These are phyloP conservation scores for Litchi chinensis DNA, from an alignment of 345 rosid species.

Conservation along the genomic window DNA sequence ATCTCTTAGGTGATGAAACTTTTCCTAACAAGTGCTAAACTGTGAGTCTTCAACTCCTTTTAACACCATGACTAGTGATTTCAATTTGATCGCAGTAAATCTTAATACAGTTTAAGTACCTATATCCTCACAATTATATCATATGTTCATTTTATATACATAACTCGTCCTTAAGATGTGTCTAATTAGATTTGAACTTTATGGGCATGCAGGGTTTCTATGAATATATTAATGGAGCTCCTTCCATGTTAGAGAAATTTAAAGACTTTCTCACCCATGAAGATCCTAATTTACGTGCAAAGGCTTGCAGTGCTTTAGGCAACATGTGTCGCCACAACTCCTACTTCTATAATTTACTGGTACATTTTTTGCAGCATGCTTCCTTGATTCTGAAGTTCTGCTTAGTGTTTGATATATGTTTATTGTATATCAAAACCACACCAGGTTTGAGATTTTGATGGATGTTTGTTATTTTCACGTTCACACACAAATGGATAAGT, in stretches of 20 bases:
- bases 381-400: background rate
- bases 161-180: slow-evolving; percentile 10
- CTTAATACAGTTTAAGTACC: background rate
- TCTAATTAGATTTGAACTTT: slow-evolving; percentile 23
- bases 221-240: slow-evolving; percentile 77
- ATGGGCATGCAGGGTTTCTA: slow-evolving; percentile 72
- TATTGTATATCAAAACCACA: background rate
- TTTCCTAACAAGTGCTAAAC: background rate
- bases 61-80: background rate
- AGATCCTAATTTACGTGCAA: slow-evolving; percentile 88
- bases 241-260: slow-evolving; percentile 62
- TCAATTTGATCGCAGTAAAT: background rate
- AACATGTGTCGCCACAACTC: slow-evolving; percentile 95
- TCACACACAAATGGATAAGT: background rate
- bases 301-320: slow-evolving; percentile 94
- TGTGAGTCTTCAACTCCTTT: background rate
- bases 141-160: background rate
- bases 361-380: slow-evolving; percentile 37
- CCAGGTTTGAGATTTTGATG: background rate
- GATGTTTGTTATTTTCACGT: background rate
- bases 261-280: slow-evolving; percentile 70
- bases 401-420: background rate
- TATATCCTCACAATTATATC: background rate
- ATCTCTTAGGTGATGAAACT: background rate
- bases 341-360: slow-evolving; percentile 75